Evolutionary conservation across 495 filamentous ascomycete species (phyloP), one percentile per base, ranked within the genome.

Genomic region (Aspergillus carlsbadensis): DNA sequence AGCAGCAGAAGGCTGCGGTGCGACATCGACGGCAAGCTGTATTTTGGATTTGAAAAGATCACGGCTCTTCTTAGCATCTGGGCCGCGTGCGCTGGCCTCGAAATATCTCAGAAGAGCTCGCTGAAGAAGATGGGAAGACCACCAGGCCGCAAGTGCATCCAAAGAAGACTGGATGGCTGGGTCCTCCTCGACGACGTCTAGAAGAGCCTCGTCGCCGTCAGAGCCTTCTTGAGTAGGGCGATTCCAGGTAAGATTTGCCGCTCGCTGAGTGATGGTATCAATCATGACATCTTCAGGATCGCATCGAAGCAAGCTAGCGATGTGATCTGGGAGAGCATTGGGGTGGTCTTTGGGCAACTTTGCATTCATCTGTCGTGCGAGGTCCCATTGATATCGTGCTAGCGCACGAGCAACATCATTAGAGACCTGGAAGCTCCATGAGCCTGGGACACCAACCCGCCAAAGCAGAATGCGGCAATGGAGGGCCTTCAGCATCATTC

Each of bases 191-290:
- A 96, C 90, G 13, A 84, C 79, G 65, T 96, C 88, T 73, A 96
- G 87, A 22, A 88, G 82, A 40, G 87, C 87, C 48, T 86, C 85
- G 29, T 81, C 71, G 10, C 80, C 77, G 15, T 77, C 73, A 1
- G 84, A 79, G 21, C 86, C 81, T 59, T 87, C 77, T 13, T 84
- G 83, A 1, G 86, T 93, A 6, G 82, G 84, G 51, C 82, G 81
- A 65, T 96, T 95, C 87, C 91, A 96, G 8, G 91, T 90, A 5
- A 98, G 81, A 66, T 96, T 96, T 58, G 92, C 91, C 2, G 91
- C 92, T 43, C 92, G 83, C 67, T 96, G 91, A 36, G 91, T 80
- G 52, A 96, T 88, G 56, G 74, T 73, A 51, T 87, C 81, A 54
- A 84, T 84, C 66, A 98, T 81, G 17, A 96, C 90, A 24, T 88